Conservation (phyloP, 805 yeast species). For the Candida sonorensis region DNA sequence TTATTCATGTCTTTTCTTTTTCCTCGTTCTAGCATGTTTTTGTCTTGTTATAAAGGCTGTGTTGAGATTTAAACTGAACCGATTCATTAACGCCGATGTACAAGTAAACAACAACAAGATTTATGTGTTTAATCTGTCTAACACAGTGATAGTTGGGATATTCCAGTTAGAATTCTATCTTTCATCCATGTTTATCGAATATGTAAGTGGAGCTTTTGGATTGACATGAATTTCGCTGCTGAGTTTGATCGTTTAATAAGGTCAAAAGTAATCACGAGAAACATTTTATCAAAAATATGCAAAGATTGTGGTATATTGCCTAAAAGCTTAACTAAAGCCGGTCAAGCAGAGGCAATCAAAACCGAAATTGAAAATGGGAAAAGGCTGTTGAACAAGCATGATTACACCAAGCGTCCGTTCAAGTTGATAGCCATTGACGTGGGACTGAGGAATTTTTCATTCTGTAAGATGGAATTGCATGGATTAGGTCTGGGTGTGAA, state of each 20-base stretch:
- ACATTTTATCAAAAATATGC: not conserved
- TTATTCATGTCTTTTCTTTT: too few relatives aligned
- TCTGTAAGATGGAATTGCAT: conserved; percentile 16
- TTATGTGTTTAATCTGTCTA: too few relatives aligned
- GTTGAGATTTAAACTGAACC: too few relatives aligned
- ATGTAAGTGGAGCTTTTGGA: too few relatives aligned
- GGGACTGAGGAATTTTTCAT: conserved; percentile 29
- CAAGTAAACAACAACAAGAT: too few relatives aligned
- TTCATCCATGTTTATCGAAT: too few relatives aligned
- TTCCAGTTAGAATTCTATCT: too few relatives aligned
- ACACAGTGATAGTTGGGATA: too few relatives aligned
- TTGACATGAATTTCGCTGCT: not conserved
- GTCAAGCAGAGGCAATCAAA: not conserved
- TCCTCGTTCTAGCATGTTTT: too few relatives aligned
- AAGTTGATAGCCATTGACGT: conserved; percentile 25
- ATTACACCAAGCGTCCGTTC: conserved; percentile 8
- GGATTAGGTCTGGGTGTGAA: not conserved
- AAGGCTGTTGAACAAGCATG: conserved; percentile 2
- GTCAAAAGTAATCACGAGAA: not conserved
- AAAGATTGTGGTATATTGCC: conserved; percentile 2
- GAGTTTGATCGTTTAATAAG: not conserved
- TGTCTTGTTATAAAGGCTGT: too few relatives aligned
- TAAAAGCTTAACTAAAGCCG: too few relatives aligned
- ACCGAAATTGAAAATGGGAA: conserved; percentile 1
- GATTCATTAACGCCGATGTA: too few relatives aligned